phyloP scores from a whole-genome alignment of 2,329 filamentous ascomycete genomes.

The Xylaria multiplex region DNA sequence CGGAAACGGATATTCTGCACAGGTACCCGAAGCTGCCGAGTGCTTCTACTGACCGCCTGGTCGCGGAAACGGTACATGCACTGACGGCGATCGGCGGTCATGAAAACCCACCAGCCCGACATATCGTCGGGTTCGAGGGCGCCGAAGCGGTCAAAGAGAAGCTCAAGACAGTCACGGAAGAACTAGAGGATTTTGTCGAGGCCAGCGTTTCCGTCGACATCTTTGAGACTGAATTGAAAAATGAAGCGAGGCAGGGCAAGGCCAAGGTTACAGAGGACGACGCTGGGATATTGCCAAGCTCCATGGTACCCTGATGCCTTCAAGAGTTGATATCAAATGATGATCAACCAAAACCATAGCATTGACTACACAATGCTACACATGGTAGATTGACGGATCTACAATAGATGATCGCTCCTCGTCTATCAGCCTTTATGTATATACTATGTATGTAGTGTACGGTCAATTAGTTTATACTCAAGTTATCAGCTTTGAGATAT shows the following conservation, averaged over 20 bases:
- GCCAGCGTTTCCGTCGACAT: conserved; percentile 88
- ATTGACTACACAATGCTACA: neutral
- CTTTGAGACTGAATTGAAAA: conserved; percentile 65
- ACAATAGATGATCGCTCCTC: conserved; percentile 14
- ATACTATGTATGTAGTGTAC: too few species aligned
- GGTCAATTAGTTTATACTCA: too few species aligned
- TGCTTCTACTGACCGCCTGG: conserved; percentile 75
- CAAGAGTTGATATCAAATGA: neutral
- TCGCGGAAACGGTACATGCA: conserved; percentile 90
- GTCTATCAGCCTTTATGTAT: neutral
- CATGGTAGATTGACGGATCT: neutral
- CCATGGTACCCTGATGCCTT: conserved; percentile 23
- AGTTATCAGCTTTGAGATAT: too few species aligned
- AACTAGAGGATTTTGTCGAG: conserved; percentile 95
- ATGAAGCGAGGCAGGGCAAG: conserved; percentile 59
- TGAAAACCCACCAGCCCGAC: conserved; percentile 91
- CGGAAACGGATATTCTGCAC: conserved; percentile 62
- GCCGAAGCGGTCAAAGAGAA: conserved; percentile 92
- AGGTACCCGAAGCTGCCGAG: conserved; percentile 79
- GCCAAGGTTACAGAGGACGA: conserved; percentile 26
- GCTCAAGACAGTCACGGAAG: conserved; percentile 93
- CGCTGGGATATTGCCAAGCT: conserved; percentile 11
- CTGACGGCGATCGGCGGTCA: conserved; percentile 92
- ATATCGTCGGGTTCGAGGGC: conserved; percentile 93
- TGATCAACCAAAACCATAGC: neutral